Base-by-base conservation (phyloP, 2,329 filamentous ascomycete genomes). In the Arthrinium puccinioides region DNA sequence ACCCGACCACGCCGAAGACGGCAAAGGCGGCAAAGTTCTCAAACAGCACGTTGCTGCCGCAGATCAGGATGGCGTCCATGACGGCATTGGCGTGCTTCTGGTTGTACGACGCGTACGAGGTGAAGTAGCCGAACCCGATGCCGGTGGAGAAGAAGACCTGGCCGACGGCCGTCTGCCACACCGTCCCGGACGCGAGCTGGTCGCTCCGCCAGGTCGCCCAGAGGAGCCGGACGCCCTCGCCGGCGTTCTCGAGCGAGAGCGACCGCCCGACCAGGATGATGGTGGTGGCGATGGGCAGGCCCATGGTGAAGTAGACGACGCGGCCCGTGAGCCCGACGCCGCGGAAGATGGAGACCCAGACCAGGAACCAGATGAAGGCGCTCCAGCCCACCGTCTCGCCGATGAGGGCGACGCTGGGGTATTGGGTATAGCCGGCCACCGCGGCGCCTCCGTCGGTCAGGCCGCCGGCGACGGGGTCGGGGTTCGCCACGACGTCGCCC, bases 261-360 rank as follows among this genome's bases (percentile, higher is more conserved):
- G 69, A 63, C 2, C 74, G 66, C 14, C 71, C 74, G 32, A 78
- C 65, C 19, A 78, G 61, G 38, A 77, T 67, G 42, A 78, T 63
- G 3, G 70, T 76, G 11, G 72, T 70, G 40, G 74, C 57, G 34
- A 78, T 74, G 1, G 74, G 74, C 5, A 78, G 51, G 1, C 72
- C 72, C 72, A 78, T 77, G n/a, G 73, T 77, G 53, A 74, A 74
- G 56, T 77, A 78, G 5, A 76, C 73, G 9, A 76, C 74, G 6
- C 73, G 66, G 2, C 74, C 74, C 2, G 74, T 77, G 41, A 75
- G 52, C 0, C 72, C 71, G 15, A 78, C 72, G 6, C 76, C 70
- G 24, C 72, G 68, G 53, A 77, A 75, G 46, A 79, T 76, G 45
- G 69, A 74, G 27, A 78, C 45, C 70, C 73, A 77, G 45, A 78